Base-by-base conservation (phyloP, 2,329 filamentous ascomycete species). In the Thelonectria rubi region DNA sequence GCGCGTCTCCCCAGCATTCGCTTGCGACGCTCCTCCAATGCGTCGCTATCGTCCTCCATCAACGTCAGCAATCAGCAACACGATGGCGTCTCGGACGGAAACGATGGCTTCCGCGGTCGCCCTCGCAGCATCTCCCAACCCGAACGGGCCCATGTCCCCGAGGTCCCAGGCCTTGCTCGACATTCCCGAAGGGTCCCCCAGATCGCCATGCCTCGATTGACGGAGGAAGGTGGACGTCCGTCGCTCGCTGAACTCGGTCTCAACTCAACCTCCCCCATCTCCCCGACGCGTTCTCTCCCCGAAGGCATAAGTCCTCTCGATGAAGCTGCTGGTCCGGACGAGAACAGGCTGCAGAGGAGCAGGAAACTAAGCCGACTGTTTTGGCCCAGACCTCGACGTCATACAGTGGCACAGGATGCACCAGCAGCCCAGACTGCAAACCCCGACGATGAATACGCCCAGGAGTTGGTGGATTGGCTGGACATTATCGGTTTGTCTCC, bases 381-480 rank as follows among this genome's bases (percentile, higher is more conserved):
- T 3, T 72, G 73, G 72, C 74, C 74, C 1, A 66, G 66, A 1
- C 50, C 53, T 49, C 54, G 58, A 43, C 58, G 65, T 15, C 61
- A 66, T n/a, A 15, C 47, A 17, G 55, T 49, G 1, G 42, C 49
- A 14, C 43, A 56, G 2, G 52, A 62, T 21, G 55, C 42, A 6
- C 40, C 26, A 18, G 15, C 32, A 0, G 51, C 62, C 11, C 57
- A 53, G 48, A 60, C 17, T 39, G n/a, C 58, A 15, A 49, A 62
- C 46, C 62, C 53, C 6, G 65, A 72, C 10, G 64, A 76, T n/a
- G 78, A 79, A 58, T 79, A 78, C 47, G 70, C 76, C 15, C 74
- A 76, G n/a, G 69, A 77, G 20, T 47, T 80, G 49, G 78, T 80
- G 4, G 78, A 80, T 46, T 78, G 75, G 68, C 64, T 80, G 7